Base-by-base conservation (phyloP, 2,329 filamentous ascomycete species). In the Thyridium curvatum region DNA sequence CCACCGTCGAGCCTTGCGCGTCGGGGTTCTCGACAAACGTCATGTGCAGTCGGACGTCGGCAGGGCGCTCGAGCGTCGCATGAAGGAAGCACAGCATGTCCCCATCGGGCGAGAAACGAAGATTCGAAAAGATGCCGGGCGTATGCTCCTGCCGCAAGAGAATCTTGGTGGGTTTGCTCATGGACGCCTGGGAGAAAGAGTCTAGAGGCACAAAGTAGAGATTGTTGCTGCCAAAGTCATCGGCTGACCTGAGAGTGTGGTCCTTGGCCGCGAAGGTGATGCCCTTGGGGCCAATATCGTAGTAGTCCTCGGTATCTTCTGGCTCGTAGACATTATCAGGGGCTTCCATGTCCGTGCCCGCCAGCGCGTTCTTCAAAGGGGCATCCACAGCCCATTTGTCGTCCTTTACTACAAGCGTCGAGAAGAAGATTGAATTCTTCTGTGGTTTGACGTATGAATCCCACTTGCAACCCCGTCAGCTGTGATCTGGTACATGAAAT, bases 361-460 rank as follows among this genome's bases (percentile, higher is more conserved):
- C 40, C 14, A 67, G 41, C 10, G 55, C 53, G 32, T 67, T 66
- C 30, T 54, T 47, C 3, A 67, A 47, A 4, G 47, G 42, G 3
- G 43, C 42, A 2, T 49, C 37, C 7, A 65, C 46, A 8, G 40
- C 47, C 61, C 61, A 66, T 5, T 40, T 32, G 6, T 45, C 41
- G 6, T 52, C 50, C 13, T 38, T 38, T 8, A 38, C 46, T 30
- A 50, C 41, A 14, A 68, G 48, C 10, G 48, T 53, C 9, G 55
- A 59, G 48, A 65, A 67, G 58, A 63, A 68, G 18, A 69, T 55
- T 4, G 52, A 46, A 38, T 61, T 55, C 15, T 49, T 55, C 30
- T 59, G 49, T 8, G 52, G 46, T 16, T 52, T 54, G 17, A 48
- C 48, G 28, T 59, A 58, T 1, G 49, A 40, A 39, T 60, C 54